Conservation (phyloP, 2,329 filamentous ascomycete species). For the Gaeumannomyces sp. region DNA sequence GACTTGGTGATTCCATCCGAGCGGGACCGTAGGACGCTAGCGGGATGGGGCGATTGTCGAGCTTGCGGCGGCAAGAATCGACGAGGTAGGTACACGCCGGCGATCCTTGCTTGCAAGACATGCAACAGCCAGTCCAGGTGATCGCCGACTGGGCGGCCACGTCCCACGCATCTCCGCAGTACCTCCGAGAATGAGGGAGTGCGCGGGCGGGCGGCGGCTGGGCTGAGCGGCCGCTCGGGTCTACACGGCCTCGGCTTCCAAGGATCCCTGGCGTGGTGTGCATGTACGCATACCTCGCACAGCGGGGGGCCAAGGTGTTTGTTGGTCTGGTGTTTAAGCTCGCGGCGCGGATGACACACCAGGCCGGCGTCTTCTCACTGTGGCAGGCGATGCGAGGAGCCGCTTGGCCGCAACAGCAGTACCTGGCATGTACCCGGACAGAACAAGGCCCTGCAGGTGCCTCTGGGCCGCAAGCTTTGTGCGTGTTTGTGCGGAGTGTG, state of each 20-base stretch:
- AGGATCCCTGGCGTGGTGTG: neutral
- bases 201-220: no score
- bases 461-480: no score
- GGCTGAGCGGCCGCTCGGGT: neutral
- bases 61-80: neutral
- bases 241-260: neutral
- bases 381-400: no score
- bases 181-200: neutral
- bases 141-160: neutral
- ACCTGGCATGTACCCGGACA: no score
- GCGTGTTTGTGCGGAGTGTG: no score
- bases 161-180: neutral
- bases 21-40: neutral
- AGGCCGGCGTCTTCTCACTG: no score
- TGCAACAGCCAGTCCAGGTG: no score
- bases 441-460: no score
- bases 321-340: neutral
- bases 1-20: neutral
- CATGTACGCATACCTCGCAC: no score
- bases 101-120: neutral
- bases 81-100: neutral
- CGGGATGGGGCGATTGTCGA: neutral
- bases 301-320: neutral
- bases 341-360: no score
- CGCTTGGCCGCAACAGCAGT: neutral